A percentile compares a stretch with the other conserved stretches of the same genome.
Evolutionary conservation across 495 filamentous ascomycete species (phyloP).

Genomic region (Penicillium atrosanguineum): DNA sequence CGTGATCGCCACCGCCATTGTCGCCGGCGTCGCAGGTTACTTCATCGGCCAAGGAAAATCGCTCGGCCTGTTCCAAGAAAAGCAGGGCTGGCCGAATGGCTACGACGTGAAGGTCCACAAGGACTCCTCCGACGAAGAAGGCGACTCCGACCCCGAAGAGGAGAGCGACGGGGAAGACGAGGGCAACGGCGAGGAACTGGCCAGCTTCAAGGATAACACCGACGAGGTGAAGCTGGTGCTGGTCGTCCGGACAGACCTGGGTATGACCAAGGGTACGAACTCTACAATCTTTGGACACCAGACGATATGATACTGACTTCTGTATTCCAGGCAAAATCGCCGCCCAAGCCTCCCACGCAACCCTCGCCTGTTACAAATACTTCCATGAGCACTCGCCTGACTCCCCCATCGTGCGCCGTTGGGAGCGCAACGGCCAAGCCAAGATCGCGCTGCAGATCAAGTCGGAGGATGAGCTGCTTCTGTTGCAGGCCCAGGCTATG

Average conservation of each 20-base stretch:
- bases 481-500: conserved; percentile 73
- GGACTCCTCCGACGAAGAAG: conserved; percentile 44
- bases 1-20: conserved; percentile 61
- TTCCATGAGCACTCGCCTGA: conserved; percentile 57
- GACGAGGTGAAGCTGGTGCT: conserved; percentile 95
- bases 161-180: conserved; percentile 39
- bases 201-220: conserved; percentile 45
- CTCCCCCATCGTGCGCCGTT: conserved; percentile 68
- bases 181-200: conserved; percentile 41
- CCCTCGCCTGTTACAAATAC: conserved; percentile 92
- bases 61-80: conserved; percentile 46
- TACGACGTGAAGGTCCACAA: conserved; percentile 50
- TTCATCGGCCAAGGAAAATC: conserved; percentile 55
- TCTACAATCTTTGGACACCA: not conserved
- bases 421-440: conserved; percentile 82
- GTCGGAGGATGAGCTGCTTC: conserved; percentile 74
- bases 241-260: conserved; percentile 87
- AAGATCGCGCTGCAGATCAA: conserved; percentile 90
- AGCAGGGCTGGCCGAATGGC: conserved; percentile 50
- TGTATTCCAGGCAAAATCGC: conserved; percentile 81
- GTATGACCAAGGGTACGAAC: conserved; percentile 87
- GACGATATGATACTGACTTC: conserved; percentile 2
- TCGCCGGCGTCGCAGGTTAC: conserved; percentile 66
- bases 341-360: conserved; percentile 93
- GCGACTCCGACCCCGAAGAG: conserved; percentile 22